Evolutionary conservation across 495 filamentous ascomycete species (phyloP), one percentile per base, ranked within the genome.

Genomic region (Aspergillus mulundensis): DNA sequence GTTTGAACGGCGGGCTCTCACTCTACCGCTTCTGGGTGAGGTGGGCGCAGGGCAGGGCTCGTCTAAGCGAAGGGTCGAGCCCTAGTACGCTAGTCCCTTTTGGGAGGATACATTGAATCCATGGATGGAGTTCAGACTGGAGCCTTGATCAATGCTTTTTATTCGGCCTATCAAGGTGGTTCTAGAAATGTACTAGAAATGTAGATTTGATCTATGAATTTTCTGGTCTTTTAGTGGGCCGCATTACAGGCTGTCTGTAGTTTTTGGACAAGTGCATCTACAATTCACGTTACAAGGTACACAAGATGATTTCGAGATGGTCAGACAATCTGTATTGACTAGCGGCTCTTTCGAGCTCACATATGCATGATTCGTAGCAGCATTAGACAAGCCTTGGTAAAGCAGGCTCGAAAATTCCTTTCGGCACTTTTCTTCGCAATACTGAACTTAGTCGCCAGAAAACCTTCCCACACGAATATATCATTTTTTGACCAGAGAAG

Each of bases 51-150:
- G 66, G 66, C 42, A 60, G 61, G 59, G 50, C 68, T 74, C 71
- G 74, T 65, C 71, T 77, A 77, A 77, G 72, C 70, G 73, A 77
- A 73, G 73, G 72, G 59, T 60, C 69, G 59, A 62, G 74, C 72
- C 75, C 75, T 76, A 77, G 61, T 23, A 32, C 67, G 51, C 70
- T 75, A 75, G 47, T 39, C 68, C 0, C 5, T 65, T 71, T 55
- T 21, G 66, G 67, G 7, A 24, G n/a, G 15, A 32, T 16, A 28
- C 8, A 11, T 40, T 24, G 54, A 11, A 53, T 28, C 25, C 32
- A 62, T 56, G 61, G 61, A 43, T 62, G 56, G 6, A 53, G 63
- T 55, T 59, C 59, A 43, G 58, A 42, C 19, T 19, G 28, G 34
- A 3, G 21, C 8, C 39, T 3, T 47, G 24, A 18, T 24, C 43